These are phyloP conservation scores for Fragilaria radians DNA, from an alignment of 108 stramenopile genomes.

Conservation along the genomic window DNA sequence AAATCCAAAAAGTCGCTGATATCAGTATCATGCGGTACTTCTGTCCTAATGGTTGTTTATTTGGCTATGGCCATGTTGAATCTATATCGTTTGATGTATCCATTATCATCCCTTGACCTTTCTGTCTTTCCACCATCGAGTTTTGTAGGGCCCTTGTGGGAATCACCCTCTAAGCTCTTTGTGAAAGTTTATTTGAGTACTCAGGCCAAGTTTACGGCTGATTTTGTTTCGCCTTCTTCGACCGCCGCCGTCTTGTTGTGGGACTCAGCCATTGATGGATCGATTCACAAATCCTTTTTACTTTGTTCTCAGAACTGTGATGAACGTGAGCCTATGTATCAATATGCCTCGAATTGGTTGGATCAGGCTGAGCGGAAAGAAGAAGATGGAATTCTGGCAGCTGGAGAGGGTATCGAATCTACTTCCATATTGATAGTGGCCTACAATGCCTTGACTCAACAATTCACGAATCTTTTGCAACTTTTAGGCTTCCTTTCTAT, in stretches of 20 bases:
- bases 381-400: conserved; percentile 64
- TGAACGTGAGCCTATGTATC: conserved; percentile 28
- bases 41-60: conserved; percentile 42
- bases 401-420: conserved; percentile 84
- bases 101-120: conserved; percentile 29
- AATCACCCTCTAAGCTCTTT: conserved; percentile 27
- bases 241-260: conserved; percentile 30
- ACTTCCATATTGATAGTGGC: conserved; percentile 62
- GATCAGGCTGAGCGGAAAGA: conserved; percentile 51
- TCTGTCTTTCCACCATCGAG: conserved; percentile 17
- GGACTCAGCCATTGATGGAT: conserved; percentile 34
- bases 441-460: conserved; percentile 33
- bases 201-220: conserved; percentile 25
- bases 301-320: conserved; percentile 33
- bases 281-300: conserved; percentile 51
- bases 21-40: conserved; percentile 31
- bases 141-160: conserved; percentile 30
- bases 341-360: conserved; percentile 54
- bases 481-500: not conserved
- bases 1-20: no score
- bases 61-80: conserved; percentile 31
- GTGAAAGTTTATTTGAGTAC: conserved; percentile 64
- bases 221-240: conserved; percentile 24
- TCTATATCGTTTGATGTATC: conserved; percentile 51
- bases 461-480: conserved; percentile 4